Conservation (phyloP, 495 filamentous ascomycete genomes). For the Cercophora samala region DNA sequence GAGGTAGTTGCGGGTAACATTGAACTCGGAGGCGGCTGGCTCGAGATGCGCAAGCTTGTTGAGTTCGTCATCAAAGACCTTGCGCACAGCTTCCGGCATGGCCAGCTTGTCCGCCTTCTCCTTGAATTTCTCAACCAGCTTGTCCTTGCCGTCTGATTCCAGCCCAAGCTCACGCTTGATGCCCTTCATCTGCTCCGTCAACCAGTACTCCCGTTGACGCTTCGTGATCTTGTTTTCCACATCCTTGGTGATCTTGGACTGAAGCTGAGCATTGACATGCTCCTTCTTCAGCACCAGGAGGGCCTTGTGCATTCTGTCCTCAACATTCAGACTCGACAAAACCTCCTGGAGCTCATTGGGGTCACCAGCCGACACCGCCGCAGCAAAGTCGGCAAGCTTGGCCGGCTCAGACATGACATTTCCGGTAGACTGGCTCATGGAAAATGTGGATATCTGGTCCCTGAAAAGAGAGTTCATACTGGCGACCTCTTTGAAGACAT, state of each 20-base stretch:
- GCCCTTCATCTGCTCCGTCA: constrained; percentile 99
- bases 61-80: constrained; percentile 96
- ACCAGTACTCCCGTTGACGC: constrained; percentile 95
- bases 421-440: constrained; percentile 87
- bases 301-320: constrained; percentile 84
- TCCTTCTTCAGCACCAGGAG: constrained; percentile 94
- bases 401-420: constrained; percentile 93
- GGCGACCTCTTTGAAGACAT: constrained; percentile 96
- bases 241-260: constrained; percentile 96
- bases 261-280: constrained; percentile 93
- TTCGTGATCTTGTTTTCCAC: constrained; percentile 98
- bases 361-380: constrained; percentile 88
- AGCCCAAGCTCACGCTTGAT: constrained; percentile 93
- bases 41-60: constrained; percentile 95
- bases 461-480: constrained; percentile 91
- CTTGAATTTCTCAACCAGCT: constrained; percentile 93
- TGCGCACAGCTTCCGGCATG: constrained; percentile 94
- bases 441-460: constrained; percentile 95
- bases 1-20: constrained; percentile 98
- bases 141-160: constrained; percentile 96
- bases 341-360: constrained; percentile 90
- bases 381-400: constrained; percentile 94
- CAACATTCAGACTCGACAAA: constrained; percentile 81
- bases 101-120: constrained; percentile 91
- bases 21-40: constrained; percentile 94